Conservation (phyloP, 83 land plant genomes). For the Picea engelmannii region DNA sequence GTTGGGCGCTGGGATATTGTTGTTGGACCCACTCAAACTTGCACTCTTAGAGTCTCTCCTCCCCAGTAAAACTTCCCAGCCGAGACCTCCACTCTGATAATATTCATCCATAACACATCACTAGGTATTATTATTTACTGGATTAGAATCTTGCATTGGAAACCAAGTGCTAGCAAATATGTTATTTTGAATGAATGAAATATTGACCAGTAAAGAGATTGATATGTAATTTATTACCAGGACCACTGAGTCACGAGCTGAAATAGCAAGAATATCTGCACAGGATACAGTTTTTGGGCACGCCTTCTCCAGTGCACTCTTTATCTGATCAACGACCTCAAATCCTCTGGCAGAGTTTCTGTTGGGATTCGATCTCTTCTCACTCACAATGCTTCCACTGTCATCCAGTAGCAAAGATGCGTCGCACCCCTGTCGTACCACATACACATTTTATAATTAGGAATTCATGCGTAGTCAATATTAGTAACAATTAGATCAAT, state of each 20-base stretch:
- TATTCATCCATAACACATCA: neutral
- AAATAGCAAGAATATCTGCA: constrained; percentile 20
- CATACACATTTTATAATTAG: neutral
- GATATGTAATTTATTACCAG: constrained; percentile 3
- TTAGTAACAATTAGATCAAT: neutral
- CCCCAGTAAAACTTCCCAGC: constrained; percentile 48
- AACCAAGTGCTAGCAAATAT: neutral
- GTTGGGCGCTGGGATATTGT: constrained; percentile 52
- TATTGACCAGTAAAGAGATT: neutral
- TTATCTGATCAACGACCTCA: constrained; percentile 11
- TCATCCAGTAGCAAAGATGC: neutral
- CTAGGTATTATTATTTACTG: neutral
- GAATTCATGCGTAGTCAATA: neutral
- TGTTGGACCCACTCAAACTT: constrained; percentile 30
- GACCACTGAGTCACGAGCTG: constrained; percentile 20
- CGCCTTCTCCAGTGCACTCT: constrained; percentile 7
- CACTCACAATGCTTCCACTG: no score
- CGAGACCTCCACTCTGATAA: constrained; percentile 55
- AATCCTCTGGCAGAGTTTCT: constrained; percentile 16
- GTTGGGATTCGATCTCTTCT: no score
- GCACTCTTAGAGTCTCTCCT: constrained; percentile 42
- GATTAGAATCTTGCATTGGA: constrained; percentile 28
- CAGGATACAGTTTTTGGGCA: constrained; percentile 9
- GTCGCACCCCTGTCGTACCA: neutral
- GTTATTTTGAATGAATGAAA: neutral